Percentiles rank a stretch among this genome's conserved stretches.
Conservation (phyloP, 2,329 filamentous ascomycete species). For the Colletotrichum sp. region DNA sequence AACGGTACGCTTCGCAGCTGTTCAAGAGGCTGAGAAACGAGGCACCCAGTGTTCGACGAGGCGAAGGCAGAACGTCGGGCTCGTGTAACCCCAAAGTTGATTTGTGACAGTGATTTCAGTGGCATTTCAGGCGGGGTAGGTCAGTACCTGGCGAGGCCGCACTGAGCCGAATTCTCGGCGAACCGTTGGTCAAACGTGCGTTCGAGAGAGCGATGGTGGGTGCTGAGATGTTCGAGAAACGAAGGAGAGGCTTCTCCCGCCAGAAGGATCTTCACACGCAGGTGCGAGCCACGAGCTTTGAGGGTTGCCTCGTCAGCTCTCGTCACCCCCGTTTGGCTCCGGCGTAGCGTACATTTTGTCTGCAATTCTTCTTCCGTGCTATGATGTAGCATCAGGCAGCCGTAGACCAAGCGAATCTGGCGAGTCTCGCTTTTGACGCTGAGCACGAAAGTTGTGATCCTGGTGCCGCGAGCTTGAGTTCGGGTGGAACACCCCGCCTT, state of each 20-base stretch:
- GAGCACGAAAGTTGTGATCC: neutral
- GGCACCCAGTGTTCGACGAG: neutral
- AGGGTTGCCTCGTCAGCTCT: neutral
- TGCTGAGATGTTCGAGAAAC: neutral
- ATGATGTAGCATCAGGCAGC: neutral
- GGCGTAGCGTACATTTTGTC: neutral
- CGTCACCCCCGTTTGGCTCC: neutral
- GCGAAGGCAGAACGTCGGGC: neutral
- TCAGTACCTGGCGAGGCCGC: neutral
- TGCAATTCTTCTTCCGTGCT: neutral
- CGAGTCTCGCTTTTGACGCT: neutral
- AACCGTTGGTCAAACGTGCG: neutral
- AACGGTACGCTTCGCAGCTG: neutral
- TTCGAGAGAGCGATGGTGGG: neutral
- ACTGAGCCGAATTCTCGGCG: neutral
- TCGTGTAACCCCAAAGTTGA: neutral
- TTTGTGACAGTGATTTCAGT: neutral
- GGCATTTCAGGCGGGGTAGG: neutral
- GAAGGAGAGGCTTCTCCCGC: neutral
- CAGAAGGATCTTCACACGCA: neutral
- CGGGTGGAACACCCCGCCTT: slow-evolving; percentile 2
- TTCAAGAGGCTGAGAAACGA: neutral
- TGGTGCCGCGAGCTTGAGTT: neutral
- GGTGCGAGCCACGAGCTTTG: neutral
- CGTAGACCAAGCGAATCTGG: neutral